Evolutionary conservation across 2,329 filamentous ascomycete species (phyloP).

Genomic region (Lizonia empirigonia): DNA sequence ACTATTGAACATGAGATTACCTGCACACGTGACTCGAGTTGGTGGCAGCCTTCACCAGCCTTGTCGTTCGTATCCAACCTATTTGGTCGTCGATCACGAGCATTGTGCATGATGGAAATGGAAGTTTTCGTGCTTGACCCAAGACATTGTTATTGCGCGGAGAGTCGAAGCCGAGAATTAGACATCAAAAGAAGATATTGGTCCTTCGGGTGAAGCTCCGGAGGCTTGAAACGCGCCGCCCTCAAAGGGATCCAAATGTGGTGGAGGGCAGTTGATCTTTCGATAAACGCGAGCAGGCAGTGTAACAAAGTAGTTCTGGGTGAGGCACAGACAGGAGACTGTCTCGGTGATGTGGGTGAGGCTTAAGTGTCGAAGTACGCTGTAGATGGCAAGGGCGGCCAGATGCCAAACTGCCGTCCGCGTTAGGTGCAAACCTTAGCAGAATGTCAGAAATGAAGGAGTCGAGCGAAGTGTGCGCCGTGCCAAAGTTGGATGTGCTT

Average conservation of each 20-base stretch:
- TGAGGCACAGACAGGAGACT: conserved; percentile 15
- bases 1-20: conserved; percentile 11
- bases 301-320: conserved; percentile 3
- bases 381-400: conserved; percentile 12
- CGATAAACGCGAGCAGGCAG: background rate
- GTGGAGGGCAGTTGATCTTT: conserved; percentile 7
- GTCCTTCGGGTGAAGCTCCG: conserved; percentile 4
- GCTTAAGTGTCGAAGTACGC: conserved; percentile 9
- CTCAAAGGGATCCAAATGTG: background rate
- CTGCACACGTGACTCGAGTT: conserved; percentile 5
- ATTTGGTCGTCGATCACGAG: background rate
- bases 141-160: background rate
- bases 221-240: conserved; percentile 12
- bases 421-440: conserved; percentile 16
- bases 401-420: conserved; percentile 16
- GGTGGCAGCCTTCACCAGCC: background rate
- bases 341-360: conserved; percentile 4
- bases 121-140: conserved; percentile 1
- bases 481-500: conserved; percentile 9
- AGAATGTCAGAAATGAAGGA: conserved; percentile 4
- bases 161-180: conserved; percentile 5
- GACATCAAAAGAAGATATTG: background rate
- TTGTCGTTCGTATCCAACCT: background rate
- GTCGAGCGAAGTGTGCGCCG: conserved; percentile 3
- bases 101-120: background rate